Evolutionary conservation across 2,329 filamentous ascomycete species (phyloP).

Genomic region (Cadophora luteo-olivacea): DNA sequence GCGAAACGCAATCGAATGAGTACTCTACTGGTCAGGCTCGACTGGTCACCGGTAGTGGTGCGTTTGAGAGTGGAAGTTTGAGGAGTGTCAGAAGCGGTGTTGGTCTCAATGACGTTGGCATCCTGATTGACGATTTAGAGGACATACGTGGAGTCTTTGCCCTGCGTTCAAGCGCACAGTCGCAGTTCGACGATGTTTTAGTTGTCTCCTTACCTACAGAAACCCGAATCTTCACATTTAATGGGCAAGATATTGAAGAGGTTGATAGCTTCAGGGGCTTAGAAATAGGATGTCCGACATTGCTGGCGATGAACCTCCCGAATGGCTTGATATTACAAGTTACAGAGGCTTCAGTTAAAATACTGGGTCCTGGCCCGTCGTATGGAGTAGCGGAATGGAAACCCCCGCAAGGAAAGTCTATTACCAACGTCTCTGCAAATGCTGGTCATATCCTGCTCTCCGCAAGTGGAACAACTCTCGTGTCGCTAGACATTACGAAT

Average conservation of each 20-base stretch:
- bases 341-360: conserved; percentile 65
- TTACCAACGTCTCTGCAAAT: conserved; percentile 82
- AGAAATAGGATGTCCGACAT: conserved; percentile 70
- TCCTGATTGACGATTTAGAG: conserved; percentile 81
- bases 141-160: conserved; percentile 77
- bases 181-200: conserved; percentile 69
- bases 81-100: conserved; percentile 93
- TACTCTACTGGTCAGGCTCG: conserved; percentile 95
- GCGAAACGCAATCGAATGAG: conserved; percentile 80
- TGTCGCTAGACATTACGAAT: conserved; percentile 69
- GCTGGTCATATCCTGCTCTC: conserved; percentile 74
- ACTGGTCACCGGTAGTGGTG: conserved; percentile 91
- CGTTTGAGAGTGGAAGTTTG: conserved; percentile 85
- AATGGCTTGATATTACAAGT: conserved; percentile 76
- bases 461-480: conserved; percentile 73
- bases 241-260: conserved; percentile 83
- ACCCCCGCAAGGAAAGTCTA: conserved; percentile 56
- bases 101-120: conserved; percentile 84
- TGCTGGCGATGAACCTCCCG: conserved; percentile 72
- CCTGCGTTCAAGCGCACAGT: conserved; percentile 58
- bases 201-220: conserved; percentile 83
- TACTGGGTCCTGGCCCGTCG: conserved; percentile 67
- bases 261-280: conserved; percentile 78
- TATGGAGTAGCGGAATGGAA: conserved; percentile 65
- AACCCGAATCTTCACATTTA: conserved; percentile 81